Percentiles rank a stretch among this genome's conserved stretches.
phyloP scores from a whole-genome alignment of 495 filamentous ascomycete species.

The Penicillium bovifimosum region DNA sequence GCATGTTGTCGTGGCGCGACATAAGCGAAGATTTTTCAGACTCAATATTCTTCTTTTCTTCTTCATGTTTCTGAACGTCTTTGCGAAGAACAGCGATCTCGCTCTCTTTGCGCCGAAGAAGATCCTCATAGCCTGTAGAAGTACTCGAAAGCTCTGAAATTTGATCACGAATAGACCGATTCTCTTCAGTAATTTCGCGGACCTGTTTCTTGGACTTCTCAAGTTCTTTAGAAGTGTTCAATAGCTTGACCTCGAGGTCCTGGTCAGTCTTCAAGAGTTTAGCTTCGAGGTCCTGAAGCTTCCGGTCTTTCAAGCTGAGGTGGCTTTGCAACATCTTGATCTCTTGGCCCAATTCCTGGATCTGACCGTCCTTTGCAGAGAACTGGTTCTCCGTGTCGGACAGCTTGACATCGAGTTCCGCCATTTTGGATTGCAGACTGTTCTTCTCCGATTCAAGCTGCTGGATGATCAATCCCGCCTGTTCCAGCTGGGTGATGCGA shows the following conservation, averaged over 20 bases:
- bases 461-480: slow-evolving; percentile 81
- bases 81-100: slow-evolving; percentile 79
- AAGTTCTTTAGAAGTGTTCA: slow-evolving; percentile 75
- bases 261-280: slow-evolving; percentile 83
- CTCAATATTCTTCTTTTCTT: slow-evolving; percentile 71
- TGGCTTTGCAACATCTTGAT: slow-evolving; percentile 91
- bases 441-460: slow-evolving; percentile 80
- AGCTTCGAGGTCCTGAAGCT: slow-evolving; percentile 78
- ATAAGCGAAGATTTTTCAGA: slow-evolving; percentile 63
- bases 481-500: slow-evolving; percentile 77
- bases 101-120: slow-evolving; percentile 88
- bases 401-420: slow-evolving; percentile 62
- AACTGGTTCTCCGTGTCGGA: slow-evolving; percentile 60
- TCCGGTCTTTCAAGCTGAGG: slow-evolving; percentile 81
- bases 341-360: slow-evolving; percentile 71
- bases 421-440: slow-evolving; percentile 59
- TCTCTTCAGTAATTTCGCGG: slow-evolving; percentile 72
- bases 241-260: slow-evolving; percentile 82
- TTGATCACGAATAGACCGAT: slow-evolving; percentile 78
- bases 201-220: slow-evolving; percentile 64
- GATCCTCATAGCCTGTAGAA: slow-evolving; percentile 89
- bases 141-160: slow-evolving; percentile 83
- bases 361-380: slow-evolving; percentile 62
- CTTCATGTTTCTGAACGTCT: slow-evolving; percentile 72
- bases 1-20: slow-evolving; percentile 73